Conservation (phyloP, 129 eudicot genomes). For the Glebionis coronaria region DNA sequence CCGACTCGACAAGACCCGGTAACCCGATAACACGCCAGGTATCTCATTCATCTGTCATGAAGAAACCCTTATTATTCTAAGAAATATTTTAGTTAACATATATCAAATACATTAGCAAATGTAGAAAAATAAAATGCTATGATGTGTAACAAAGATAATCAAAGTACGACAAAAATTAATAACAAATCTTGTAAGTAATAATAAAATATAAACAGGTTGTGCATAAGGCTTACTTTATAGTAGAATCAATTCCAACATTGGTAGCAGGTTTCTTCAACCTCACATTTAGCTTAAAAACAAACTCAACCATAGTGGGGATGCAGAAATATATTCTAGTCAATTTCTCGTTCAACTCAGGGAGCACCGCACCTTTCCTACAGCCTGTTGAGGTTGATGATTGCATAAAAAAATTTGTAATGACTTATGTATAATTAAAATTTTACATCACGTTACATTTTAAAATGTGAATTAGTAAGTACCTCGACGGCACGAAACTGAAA, state of each 20-base stretch:
- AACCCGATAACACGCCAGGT: too few species aligned
- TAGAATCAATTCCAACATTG: conserved; percentile 71
- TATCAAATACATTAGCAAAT: too few species aligned
- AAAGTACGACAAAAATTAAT: too few species aligned
- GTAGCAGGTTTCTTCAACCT: conserved; percentile 66
- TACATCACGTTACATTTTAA: neutral
- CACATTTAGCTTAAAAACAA: conserved; percentile 68
- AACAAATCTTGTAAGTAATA: too few species aligned
- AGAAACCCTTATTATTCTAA: too few species aligned
- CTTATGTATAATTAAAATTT: neutral
- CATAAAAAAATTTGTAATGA: neutral
- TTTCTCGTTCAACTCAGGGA: conserved; percentile 73
- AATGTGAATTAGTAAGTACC: conserved; percentile 28
- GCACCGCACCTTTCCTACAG: conserved; percentile 88
- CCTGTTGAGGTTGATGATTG: conserved; percentile 27
- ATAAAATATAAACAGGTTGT: neutral
- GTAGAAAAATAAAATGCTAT: too few species aligned
- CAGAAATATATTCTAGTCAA: conserved; percentile 83
- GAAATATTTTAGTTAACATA: too few species aligned
- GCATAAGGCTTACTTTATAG: conserved; percentile 52
- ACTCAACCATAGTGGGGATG: conserved; percentile 84
- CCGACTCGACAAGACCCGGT: too few species aligned
- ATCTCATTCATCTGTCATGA: too few species aligned
- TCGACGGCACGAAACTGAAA: conserved; percentile 42
- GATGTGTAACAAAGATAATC: too few species aligned